Base-by-base conservation (phyloP, 345 rosid species). In the Anastatica hierochuntica region DNA sequence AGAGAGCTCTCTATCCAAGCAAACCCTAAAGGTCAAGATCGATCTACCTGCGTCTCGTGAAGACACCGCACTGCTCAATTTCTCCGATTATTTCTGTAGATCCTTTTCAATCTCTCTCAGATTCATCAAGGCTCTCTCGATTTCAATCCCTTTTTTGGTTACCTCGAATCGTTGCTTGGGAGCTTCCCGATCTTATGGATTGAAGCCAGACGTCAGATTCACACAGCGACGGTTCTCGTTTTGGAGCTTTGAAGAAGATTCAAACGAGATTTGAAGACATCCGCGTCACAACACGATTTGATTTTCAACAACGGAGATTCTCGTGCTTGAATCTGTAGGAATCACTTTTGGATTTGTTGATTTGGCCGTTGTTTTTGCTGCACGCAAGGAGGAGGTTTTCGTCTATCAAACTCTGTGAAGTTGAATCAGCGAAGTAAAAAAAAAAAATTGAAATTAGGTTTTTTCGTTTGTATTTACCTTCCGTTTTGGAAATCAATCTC, bases 401-500 rank as follows among this genome's bases (percentile, higher is more conserved):
- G 14, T 49, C 49, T 49, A 8, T 43, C 31, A 33, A 46, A 18
- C 31, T 63, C 55, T 30, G n/a, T 44, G 65, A 37, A 66, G 60
- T 37, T 45, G 50, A 67, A 52, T 67, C 71, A 59, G 14, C 65
- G 61, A 58, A 59, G 71, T 67, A 67, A 59, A 51, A 5, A 17
- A 24, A 6, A 29, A n/a, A n/a, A 31, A 7, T 44, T 60, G 50
- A 44, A 31, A 38, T 51, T 62, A 26, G 52, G 64, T 8, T 50
- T 37, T 21, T 44, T 30, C 30, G 37, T 14, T 69, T 61, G 69
- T 60, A 46, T 60, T 18, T 56, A 31, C 31, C 7, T 47, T 52
- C 53, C 35, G 58, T 43, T 52, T 48, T 46, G 58, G 18, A 66
- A 69, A 64, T 70, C 72, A 16, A 60, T 75, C 62, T 62, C 37